These are phyloP conservation scores for Arctium minus DNA, from an alignment of 129 eudicot genomes.

Conservation along the genomic window DNA sequence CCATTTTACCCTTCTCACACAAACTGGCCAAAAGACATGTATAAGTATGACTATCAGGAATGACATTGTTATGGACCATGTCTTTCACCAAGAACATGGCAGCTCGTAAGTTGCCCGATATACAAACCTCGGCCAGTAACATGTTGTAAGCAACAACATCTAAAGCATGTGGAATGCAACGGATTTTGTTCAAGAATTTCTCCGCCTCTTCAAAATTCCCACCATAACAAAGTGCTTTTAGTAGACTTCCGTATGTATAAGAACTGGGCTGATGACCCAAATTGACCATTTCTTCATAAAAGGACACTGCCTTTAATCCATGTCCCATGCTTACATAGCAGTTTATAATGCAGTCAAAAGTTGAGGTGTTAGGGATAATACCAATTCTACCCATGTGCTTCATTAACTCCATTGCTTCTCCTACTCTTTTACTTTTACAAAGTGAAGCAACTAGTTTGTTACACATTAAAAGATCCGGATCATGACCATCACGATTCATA, in stretches of 20 bases:
- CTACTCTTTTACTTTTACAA: conserved; percentile 48
- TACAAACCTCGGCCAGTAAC: conserved; percentile 55
- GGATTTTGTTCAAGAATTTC: conserved; percentile 48
- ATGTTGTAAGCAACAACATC: conserved; percentile 61
- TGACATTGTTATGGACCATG: conserved; percentile 55
- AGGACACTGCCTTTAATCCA: conserved; percentile 49
- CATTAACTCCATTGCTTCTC: conserved; percentile 65
- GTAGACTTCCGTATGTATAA: conserved; percentile 58
- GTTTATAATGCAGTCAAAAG: conserved; percentile 58
- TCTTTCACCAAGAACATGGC: conserved; percentile 49
- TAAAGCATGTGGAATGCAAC: conserved; percentile 44
- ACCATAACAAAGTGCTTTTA: conserved; percentile 73
- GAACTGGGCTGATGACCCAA: conserved; percentile 56
- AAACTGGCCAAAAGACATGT: conserved; percentile 55
- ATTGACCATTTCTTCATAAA: conserved; percentile 58
- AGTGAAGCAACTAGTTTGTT: conserved; percentile 58
- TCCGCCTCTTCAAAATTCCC: conserved; percentile 47
- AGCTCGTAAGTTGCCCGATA: conserved; percentile 43
- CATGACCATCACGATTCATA: conserved; percentile 47
- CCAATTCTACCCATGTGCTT: conserved; percentile 52
- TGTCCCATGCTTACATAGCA: conserved; percentile 55
- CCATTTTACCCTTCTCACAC: conserved; percentile 70
- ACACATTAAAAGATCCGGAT: conserved; percentile 45
- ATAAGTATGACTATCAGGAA: conserved; percentile 69
- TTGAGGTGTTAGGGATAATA: conserved; percentile 46